Base-by-base conservation (phyloP, 129 eudicot species). In the Flaveria bidentis region DNA sequence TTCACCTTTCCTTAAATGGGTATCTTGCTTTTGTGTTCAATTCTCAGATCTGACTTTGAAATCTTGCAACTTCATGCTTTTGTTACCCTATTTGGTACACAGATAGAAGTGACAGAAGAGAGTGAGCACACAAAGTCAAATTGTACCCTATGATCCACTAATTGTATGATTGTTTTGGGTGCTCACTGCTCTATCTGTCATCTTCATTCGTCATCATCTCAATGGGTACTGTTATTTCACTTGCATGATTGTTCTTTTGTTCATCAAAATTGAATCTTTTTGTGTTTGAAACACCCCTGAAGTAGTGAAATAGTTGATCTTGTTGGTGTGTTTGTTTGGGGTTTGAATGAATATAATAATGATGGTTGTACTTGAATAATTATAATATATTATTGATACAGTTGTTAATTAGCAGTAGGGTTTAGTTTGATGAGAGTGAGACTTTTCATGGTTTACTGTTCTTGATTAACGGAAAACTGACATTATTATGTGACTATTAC, bases 161-260 rank as follows among this genome's bases (percentile, higher is more conserved):
- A 18, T 50, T 73, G 79, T 78, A 78, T 75, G 76, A 73, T 78
- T 83, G 83, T 69, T 78, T 78, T 83, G 80, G 67, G 86, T 83
- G 86, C 86, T 83, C 86, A 83, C 67, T 67, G 79, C 78, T 83
- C 86, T 83, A 67, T 83, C 83, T 83, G 86, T 83, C 86, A 83
- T 41, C 81, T 75, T 53, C 80, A 63, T 49, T 58, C 49, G 68
- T 61, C 11, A 58, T 58, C 65, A 17, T 5, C 28, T 55, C 62
- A 55, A 55, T 8, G 62, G 62, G 62, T 55, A 45, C 49, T 45
- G 11, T 10, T 12, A 45, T 12, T 52, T 20, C n/a, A 9, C 47
- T 6, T 28, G n/a, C 51, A 14, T 71, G 45, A 50, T 70, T 70
- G 60, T 16, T 70, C 26, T 52, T 36, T 36, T 36, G 1, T 5